phyloP scores from a whole-genome alignment of 1,284 basidiomycete species.

The Acaromyces ingoldii region DNA sequence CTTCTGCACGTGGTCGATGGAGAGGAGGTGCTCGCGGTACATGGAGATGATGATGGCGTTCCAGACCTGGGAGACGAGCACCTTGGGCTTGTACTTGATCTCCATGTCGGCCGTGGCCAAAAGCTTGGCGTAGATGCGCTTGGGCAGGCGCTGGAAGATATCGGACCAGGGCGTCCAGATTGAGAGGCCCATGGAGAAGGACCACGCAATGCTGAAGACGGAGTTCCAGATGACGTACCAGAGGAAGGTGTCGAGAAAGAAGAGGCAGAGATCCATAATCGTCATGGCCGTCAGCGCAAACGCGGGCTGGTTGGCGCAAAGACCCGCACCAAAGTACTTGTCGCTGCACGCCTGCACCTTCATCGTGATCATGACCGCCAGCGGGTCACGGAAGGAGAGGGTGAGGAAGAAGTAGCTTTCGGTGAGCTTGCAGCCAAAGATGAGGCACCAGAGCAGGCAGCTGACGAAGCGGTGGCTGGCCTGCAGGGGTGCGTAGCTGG shows the following conservation, averaged over 20 bases:
- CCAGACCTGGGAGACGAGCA: slow-evolving; percentile 51
- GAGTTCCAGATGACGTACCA: slow-evolving; percentile 53
- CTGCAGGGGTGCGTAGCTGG: slow-evolving; percentile 43
- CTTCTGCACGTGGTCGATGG: slow-evolving; percentile 52
- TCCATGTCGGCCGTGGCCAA: slow-evolving; percentile 51
- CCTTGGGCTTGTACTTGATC: slow-evolving; percentile 53
- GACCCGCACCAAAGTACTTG: slow-evolving; percentile 48
- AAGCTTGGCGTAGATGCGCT: slow-evolving; percentile 52
- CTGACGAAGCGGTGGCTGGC: slow-evolving; percentile 39
- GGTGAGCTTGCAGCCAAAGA: slow-evolving; percentile 52
- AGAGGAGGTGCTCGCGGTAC: slow-evolving; percentile 51
- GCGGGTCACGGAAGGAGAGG: slow-evolving; percentile 50
- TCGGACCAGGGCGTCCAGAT: slow-evolving; percentile 52
- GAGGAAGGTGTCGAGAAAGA: slow-evolving; percentile 52
- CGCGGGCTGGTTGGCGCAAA: slow-evolving; percentile 48
- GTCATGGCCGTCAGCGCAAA: slow-evolving; percentile 49
- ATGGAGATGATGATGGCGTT: slow-evolving; percentile 52
- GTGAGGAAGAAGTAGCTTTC: slow-evolving; percentile 52
- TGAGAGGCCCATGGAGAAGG: slow-evolving; percentile 50
- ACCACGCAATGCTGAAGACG: slow-evolving; percentile 51
- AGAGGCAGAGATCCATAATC: slow-evolving; percentile 50
- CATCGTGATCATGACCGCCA: slow-evolving; percentile 50
- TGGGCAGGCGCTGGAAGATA: slow-evolving; percentile 51
- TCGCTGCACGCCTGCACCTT: slow-evolving; percentile 46
- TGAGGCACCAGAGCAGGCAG: slow-evolving; percentile 46